Evolutionary conservation across 495 filamentous ascomycete species (phyloP).

Genomic region (Geopyxis carbonaria): DNA sequence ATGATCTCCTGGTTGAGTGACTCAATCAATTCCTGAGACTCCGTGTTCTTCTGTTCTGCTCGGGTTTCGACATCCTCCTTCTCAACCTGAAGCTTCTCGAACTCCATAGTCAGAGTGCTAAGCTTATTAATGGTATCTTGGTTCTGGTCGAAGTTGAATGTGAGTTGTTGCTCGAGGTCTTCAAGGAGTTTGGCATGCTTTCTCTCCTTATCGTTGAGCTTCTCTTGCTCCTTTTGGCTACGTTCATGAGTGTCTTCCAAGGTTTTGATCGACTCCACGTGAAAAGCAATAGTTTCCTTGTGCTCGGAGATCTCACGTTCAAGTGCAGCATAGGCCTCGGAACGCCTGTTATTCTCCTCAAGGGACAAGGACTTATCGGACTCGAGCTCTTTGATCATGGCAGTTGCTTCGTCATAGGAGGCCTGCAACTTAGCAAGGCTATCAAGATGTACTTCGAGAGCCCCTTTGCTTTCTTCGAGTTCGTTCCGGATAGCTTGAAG

Average conservation of each 20-base stretch:
- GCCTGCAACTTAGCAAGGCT: slow-evolving; percentile 32
- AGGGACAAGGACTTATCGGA: slow-evolving; percentile 35
- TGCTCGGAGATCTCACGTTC: slow-evolving; percentile 56
- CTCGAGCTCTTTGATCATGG: slow-evolving; percentile 41
- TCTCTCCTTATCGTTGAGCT: slow-evolving; percentile 45
- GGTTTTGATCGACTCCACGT: slow-evolving; percentile 36
- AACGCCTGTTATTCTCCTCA: slow-evolving; percentile 3
- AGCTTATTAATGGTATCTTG: slow-evolving; percentile 61
- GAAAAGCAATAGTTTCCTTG: slow-evolving; percentile 49
- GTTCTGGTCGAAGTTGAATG: slow-evolving; percentile 82
- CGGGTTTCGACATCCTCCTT: slow-evolving; percentile 45
- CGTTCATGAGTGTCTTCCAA: slow-evolving; percentile 20
- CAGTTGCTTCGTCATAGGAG: slow-evolving; percentile 27
- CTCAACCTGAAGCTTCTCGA: slow-evolving; percentile 43
- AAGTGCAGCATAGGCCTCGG: slow-evolving; percentile 39
- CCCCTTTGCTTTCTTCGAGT: slow-evolving; percentile 22
- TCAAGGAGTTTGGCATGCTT: slow-evolving; percentile 83
- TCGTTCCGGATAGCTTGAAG: slow-evolving; percentile 14
- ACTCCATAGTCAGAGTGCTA: slow-evolving; percentile 45
- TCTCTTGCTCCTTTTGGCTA: slow-evolving; percentile 35
- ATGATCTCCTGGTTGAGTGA: slow-evolving; percentile 44
- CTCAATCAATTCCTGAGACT: slow-evolving; percentile 40
- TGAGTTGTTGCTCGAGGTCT: slow-evolving; percentile 94
- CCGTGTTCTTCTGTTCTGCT: slow-evolving; percentile 34
- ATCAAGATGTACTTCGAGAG: slow-evolving; percentile 23